A percentile compares a stretch with the other conserved stretches of the same genome.
phyloP scores from a whole-genome alignment of 257 asterid species.

The Solanum virginianum region DNA sequence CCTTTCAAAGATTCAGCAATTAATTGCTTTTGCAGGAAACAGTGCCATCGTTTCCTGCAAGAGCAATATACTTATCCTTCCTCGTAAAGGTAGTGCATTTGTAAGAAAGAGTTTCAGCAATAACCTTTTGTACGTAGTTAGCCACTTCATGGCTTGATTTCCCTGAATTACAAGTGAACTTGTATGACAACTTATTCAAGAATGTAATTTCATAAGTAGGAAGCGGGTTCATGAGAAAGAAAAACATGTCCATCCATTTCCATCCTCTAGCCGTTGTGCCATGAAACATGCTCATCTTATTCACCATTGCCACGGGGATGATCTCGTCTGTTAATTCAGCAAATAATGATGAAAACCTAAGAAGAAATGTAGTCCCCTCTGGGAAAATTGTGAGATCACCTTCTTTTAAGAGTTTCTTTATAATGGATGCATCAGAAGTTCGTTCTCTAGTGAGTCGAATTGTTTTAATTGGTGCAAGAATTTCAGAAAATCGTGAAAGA shows the following conservation, averaged over 20 bases:
- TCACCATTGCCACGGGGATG: slow-evolving; percentile 33
- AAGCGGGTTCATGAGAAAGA: slow-evolving; percentile 30
- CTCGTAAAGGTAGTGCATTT: not conserved
- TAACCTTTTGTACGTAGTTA: not conserved
- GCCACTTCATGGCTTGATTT: slow-evolving; percentile 20
- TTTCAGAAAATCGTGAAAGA: not conserved
- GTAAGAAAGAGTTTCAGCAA: not conserved
- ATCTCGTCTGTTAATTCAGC: slow-evolving; percentile 37
- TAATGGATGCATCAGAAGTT: slow-evolving; percentile 8
- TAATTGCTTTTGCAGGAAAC: too few relatives aligned
- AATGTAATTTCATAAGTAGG: slow-evolving; percentile 23
- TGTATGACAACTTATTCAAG: slow-evolving; percentile 12
- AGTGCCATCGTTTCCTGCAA: not conserved
- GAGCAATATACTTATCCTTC: not conserved
- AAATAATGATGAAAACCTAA: slow-evolving; percentile 29
- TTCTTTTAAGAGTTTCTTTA: not conserved
- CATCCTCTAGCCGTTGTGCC: slow-evolving; percentile 43
- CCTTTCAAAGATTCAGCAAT: too few relatives aligned
- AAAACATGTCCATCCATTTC: slow-evolving; percentile 31
- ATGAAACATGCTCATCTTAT: slow-evolving; percentile 33
- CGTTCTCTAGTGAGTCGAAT: slow-evolving; percentile 8
- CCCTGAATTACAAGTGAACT: slow-evolving; percentile 15
- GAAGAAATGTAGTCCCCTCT: slow-evolving; percentile 34
- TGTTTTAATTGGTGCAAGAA: slow-evolving; percentile 9
- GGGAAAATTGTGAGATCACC: slow-evolving; percentile 13